Evolutionary conservation across 1,139 yeast genomes (phyloP), one percentile per base, ranked within the genome.

Genomic region (Suhomyces bolitotheri): DNA sequence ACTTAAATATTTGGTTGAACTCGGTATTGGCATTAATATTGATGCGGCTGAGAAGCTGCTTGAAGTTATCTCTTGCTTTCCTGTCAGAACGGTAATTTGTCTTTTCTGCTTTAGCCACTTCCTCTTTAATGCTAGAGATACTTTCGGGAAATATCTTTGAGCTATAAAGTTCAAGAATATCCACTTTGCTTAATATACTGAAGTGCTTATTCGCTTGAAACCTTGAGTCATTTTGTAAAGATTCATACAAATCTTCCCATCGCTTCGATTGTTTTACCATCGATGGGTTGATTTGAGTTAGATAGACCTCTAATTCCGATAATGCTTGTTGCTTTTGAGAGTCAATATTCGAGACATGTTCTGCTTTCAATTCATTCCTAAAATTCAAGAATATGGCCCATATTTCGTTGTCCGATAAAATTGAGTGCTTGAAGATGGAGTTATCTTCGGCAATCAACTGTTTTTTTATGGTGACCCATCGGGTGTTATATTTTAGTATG

Each of bases 401-500:
- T 34, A 81, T 77, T 34, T 80, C 73, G 17, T 63, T 63, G 37
- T 80, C 87, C 19, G 79, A 70, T 23, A 83, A 70, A 20, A 81
- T 76, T 2, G 86, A 68, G 48, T 78, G 82, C 43, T 70, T 71
- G 56, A 80, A 86, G 9, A 82, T 74, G 0, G 90, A 80, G 49
- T 70, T 66, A 13, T 85, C 94, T 33, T 81, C 80, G 5, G 64
- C 57, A 4, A 86, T 69, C 38, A 73, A 44, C 15, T 49, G 34
- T 16, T 62, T 63, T 43, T 72, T 75, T 1, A 77, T 67, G 0
- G 82, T 72, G 20, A 56, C 48, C 96, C 96, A 89, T 27, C 87
- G 63, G 0, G 95, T 79, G 40, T 71, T 74, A 43, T 78, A 69
- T 24, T 68, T 66, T 23, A 88, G 64, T 17, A 70, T 64, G 0